Base-by-base conservation (phyloP, 805 yeast genomes). In the Saccharomyces kudriavzevii region DNA sequence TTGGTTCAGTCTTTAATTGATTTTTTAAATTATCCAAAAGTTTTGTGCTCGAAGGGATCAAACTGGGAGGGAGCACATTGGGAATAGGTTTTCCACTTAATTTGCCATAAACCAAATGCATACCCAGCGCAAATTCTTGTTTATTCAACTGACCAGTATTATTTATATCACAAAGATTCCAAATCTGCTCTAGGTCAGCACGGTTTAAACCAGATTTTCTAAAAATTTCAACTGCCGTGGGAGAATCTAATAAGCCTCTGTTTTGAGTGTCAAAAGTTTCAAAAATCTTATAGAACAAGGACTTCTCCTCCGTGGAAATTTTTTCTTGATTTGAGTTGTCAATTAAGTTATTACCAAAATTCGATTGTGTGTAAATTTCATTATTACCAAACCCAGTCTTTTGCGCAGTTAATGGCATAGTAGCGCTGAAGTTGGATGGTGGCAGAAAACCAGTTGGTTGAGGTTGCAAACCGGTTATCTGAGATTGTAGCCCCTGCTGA, bases 81-180 rank as follows among this genome's bases (percentile, higher is more conserved):
- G 99, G 99, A 50, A 94, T 72, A n/a, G 86, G 89, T 58, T 81
- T 82, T 2, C 97, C 97, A 65, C 90, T 91, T 66, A 92, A 74
- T 57, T 92, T 80, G 68, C 97, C 81, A 72, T 94, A 92, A 47
- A 92, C 92, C 55, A 92, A 76, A 76, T 95, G 97, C 98, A 92
- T 94, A 30, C 98, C 97, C 35, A 94, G 90, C 0, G 96, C 86
- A 73, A 92, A 94, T 69, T 89, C 96, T 67, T 92, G 97, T 63
- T 82, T 83, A 67, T 88, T 87, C 60, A 92, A 80, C 65, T 81
- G 83, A 4, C 97, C 97, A 52, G 85, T 78, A 68, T 90, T 87
- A 52, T 84, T 83, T 14, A 84, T 79, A 68, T 94, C 98, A 53
- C 91, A 81, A 59, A 92, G 77, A 49, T 82, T 87, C 99, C 99